A percentile compares a stretch with the other conserved stretches of the same genome.
phyloP scores from a whole-genome alignment of 208 protist genomes.

The Leishmania tropica region DNA sequence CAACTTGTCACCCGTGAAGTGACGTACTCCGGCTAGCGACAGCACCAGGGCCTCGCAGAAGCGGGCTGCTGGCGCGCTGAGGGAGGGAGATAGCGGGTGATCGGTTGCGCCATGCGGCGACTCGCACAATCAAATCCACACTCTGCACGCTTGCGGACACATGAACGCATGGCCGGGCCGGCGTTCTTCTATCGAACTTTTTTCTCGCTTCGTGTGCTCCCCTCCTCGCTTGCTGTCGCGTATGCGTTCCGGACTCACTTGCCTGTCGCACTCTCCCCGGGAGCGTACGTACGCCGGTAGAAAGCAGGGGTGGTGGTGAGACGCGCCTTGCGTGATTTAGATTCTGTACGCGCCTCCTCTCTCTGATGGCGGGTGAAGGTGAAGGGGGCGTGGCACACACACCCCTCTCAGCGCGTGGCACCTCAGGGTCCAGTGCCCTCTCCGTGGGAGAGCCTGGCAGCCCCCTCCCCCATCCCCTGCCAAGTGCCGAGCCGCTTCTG shows the following conservation, averaged over 20 bases:
- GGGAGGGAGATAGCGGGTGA: not conserved
- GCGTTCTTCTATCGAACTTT: not conserved
- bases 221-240: not conserved
- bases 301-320: not conserved
- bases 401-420: not conserved
- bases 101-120: not conserved
- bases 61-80: not conserved
- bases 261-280: not conserved
- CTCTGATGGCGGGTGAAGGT: not conserved
- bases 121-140: not conserved
- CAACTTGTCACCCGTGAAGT: conserved; percentile 21
- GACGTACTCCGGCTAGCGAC: conserved; percentile 20
- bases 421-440: not conserved
- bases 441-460: not conserved
- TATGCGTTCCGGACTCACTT: not conserved
- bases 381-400: too few species aligned
- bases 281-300: not conserved
- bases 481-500: not conserved
- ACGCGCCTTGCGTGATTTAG: not conserved
- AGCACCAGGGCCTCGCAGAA: not conserved
- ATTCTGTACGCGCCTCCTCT: not conserved
- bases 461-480: not conserved
- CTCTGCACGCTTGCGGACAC: not conserved
- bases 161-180: not conserved
- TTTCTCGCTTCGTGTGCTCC: too few species aligned